Conservation (phyloP, 192 early-diverging fungal genomes). For the Thamnidium elegans region DNA sequence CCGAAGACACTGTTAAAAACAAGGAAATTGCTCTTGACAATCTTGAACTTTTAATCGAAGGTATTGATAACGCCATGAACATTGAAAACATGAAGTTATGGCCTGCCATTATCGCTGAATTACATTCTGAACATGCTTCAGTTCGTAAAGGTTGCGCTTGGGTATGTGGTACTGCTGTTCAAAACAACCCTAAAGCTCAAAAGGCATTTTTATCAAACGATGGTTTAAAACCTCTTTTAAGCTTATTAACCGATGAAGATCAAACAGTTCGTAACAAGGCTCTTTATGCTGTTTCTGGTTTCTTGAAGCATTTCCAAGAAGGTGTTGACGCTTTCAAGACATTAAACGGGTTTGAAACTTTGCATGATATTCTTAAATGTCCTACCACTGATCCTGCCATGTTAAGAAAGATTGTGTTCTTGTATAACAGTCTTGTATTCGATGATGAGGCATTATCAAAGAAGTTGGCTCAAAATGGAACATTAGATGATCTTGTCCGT, state of each 20-base stretch:
- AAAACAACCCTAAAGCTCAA: constrained; percentile 91
- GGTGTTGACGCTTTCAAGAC: constrained; percentile 58
- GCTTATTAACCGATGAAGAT: constrained; percentile 41
- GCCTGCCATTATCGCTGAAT: constrained; percentile 66
- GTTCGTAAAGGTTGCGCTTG: constrained; percentile 76
- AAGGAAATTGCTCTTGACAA: constrained; percentile 87
- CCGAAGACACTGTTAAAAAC: constrained; percentile 57
- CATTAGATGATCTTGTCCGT: constrained; percentile 41
- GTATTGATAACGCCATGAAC: constrained; percentile 84
- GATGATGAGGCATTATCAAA: constrained; percentile 48
- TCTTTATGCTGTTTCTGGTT: constrained; percentile 66
- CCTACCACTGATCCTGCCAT: constrained; percentile 40
- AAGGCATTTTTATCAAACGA: constrained; percentile 54
- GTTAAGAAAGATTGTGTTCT: constrained; percentile 57
- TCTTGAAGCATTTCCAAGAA: constrained; percentile 54
- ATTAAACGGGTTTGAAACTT: constrained; percentile 40
- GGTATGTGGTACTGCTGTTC: constrained; percentile 91
- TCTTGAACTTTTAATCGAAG: constrained; percentile 84
- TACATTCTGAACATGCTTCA: constrained; percentile 47
- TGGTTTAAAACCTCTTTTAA: constrained; percentile 48
- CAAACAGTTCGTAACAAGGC: constrained; percentile 61
- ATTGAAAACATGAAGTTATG: constrained; percentile 87
- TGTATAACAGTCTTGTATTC: constrained; percentile 61
- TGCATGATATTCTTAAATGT: constrained; percentile 47
- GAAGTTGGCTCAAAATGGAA: constrained; percentile 44